phyloP scores from a whole-genome alignment of 495 filamentous ascomycete genomes.

The Neurospora tetrasperma region DNA sequence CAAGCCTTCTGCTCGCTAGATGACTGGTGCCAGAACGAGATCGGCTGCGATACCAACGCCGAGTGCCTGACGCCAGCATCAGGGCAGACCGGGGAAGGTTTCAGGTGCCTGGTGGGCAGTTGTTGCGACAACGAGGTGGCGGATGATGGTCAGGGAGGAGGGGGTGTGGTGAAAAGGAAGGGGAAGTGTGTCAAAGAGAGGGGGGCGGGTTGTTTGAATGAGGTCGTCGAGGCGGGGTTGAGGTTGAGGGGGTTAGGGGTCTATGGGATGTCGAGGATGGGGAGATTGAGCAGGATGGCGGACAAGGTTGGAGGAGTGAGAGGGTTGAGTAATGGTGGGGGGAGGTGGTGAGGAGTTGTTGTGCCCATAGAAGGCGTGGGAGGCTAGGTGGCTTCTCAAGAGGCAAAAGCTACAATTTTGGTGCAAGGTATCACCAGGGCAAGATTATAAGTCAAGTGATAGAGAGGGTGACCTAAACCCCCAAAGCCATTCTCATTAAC shows the following conservation, averaged over 20 bases:
- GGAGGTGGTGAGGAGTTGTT: neutral
- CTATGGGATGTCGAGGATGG: neutral
- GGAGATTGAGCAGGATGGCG: neutral
- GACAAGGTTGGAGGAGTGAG: neutral
- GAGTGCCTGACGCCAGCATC: neutral
- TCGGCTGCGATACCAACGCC: neutral
- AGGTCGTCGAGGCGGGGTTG: neutral
- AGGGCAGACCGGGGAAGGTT: neutral
- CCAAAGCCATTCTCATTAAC: neutral
- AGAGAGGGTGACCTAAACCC: neutral
- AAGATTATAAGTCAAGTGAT: neutral
- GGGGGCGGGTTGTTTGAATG: neutral
- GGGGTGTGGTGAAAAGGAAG: neutral
- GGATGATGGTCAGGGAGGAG: neutral
- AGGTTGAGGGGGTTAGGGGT: neutral
- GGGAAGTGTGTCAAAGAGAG: conserved; percentile 1
- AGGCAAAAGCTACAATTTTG: neutral
- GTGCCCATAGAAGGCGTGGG: neutral
- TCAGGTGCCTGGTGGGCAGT: conserved; percentile 6
- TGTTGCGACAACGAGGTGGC: conserved; percentile 1
- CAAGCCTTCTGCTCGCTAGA: neutral
- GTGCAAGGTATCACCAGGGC: neutral
- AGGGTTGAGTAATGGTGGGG: neutral
- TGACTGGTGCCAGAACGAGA: neutral
- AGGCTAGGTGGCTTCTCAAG: neutral